Base-by-base conservation (phyloP, 2,329 filamentous ascomycete genomes). In the Colletotrichum gigasporum region DNA sequence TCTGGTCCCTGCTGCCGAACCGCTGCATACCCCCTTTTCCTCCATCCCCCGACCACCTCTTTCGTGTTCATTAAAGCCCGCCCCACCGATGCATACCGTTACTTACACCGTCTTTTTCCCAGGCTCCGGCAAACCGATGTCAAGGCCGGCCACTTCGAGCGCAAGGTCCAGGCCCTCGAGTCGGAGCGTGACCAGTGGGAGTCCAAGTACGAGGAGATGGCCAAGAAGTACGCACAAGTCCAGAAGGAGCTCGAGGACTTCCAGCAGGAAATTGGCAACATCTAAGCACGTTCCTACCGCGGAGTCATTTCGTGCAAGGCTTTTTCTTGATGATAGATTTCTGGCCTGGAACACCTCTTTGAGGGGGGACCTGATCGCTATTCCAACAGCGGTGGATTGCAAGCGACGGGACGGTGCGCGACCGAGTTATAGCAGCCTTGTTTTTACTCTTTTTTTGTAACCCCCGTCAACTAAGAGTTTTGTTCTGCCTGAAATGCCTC, bases 61-160 rank as follows among this genome's bases (percentile, higher is more conserved):
- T 30, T 30, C 30, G 61, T 64, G 44, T 44, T 42, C 53, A 64
- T 65, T 62, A 65, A 62, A 65, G 16, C 24, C 20, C 30, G 52
- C 54, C 51, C 52, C 56, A 55, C 62, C 32, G 35, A 65, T 66
- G 30, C 44, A 50, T 60, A 48, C 42, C n/a, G 42, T 58, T 61
- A 61, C 57, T 65, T 62, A 65, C 62, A 66, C 61, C 50, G 58
- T 52, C 63, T 56, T 70, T 54, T 68, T 37, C 20, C 61, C 72
- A 99, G 96, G 85, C 93, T 98, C 77, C 94, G 96, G 80, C 94
- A 97, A 85, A 97, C 96, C 83, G 96, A 99, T 79, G 94, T 98
- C 83, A 98, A 98, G 87, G 94, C 95, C 75, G 96, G 95, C 74
- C 95, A 99, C 85, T 98, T 95, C 82, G 96, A 99, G 86, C 96